phyloP scores from a whole-genome alignment of 176 grass and related monocot genomes.

The Areca catechu region DNA sequence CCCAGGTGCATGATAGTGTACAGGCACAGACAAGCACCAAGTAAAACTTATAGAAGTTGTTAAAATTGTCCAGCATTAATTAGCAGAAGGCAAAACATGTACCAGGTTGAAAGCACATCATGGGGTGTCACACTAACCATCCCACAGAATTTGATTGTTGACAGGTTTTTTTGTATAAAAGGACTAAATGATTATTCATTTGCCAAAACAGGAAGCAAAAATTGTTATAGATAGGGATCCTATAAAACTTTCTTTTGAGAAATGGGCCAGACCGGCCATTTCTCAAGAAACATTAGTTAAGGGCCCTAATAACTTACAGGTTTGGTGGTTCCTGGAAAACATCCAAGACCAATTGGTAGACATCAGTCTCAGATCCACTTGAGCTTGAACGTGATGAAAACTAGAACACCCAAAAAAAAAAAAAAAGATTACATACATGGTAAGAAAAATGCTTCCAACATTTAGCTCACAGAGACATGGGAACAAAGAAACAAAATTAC shows the following conservation, averaged over 20 bases:
- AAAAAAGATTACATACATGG: not conserved
- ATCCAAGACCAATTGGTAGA: constrained; percentile 39
- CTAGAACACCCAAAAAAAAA: constrained; percentile 30
- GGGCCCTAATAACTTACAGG: constrained; percentile 25
- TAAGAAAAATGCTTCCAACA: not conserved
- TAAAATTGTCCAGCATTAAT: too few species aligned
- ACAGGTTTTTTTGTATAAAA: not conserved
- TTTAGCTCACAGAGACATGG: too few species aligned
- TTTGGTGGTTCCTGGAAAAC: constrained; percentile 67
- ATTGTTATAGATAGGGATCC: not conserved
- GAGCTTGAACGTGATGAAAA: constrained; percentile 10
- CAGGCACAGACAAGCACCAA: too few species aligned
- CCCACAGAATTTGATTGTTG: not conserved
- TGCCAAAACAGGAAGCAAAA: not conserved
- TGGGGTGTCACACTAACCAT: too few species aligned
- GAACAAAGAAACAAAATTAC: not conserved
- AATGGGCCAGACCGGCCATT: not conserved
- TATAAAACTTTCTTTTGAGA: not conserved
- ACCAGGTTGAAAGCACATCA: too few species aligned
- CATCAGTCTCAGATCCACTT: constrained; percentile 18
- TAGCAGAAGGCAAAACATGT: too few species aligned
- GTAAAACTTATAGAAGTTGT: too few species aligned
- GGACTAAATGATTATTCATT: not conserved
- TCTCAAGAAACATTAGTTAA: not conserved
- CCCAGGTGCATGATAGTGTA: too few species aligned